Base-by-base conservation (phyloP, 495 filamentous ascomycete genomes). In the Massariosphaeria phaeospora region DNA sequence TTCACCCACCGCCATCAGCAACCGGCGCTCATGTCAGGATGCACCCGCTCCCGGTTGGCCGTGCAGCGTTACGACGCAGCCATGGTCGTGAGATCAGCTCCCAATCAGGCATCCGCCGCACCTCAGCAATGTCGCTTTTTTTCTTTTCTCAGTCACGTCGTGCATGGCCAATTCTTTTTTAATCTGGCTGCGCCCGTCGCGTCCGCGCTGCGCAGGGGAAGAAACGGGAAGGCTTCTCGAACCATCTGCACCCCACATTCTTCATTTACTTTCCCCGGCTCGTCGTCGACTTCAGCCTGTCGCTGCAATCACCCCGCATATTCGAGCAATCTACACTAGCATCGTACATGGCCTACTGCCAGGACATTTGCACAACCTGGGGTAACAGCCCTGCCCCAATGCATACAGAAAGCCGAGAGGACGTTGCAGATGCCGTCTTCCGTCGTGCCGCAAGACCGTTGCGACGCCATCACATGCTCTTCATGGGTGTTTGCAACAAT, bases 361-460 rank as follows among this genome's bases (percentile, higher is more conserved):
- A 46, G 57, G 57, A 55, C 39, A 55, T 55, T 49, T 48, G 57
- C 56, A 20, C n/a, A 31, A 34, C 51, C 55, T 58, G 55, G 55
- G 55, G 55, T 48, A 58, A 47, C 31, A 39, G n/a, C 47, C 48
- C 35, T 52, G 42, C 48, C 48, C 31, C 21, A 49, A 59, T 53
- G 56, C 56, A 51, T 41, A 29, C 46, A 26, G 44, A 39, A 58
- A 47, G 47, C 38, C 39, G 15, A 53, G 18, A 26, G 29, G 42
- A 23, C 12, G 42, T 42, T 48, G 52, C 34, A 23, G 42, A 23
- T n/a, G 42, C 34, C 42, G 52, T 33, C 48, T 31, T 53, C 48
- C 33, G 46, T 15, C 40, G 30, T 52, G 47, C 48, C 47, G 47
- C 31, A 10, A 2, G 18, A 39, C 27, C 45, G 27, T 35, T 13